Evolutionary conservation across 176 grass and related monocot genomes (phyloP), one percentile per base, ranked within the genome.

Genomic region (Oryza officinalis): DNA sequence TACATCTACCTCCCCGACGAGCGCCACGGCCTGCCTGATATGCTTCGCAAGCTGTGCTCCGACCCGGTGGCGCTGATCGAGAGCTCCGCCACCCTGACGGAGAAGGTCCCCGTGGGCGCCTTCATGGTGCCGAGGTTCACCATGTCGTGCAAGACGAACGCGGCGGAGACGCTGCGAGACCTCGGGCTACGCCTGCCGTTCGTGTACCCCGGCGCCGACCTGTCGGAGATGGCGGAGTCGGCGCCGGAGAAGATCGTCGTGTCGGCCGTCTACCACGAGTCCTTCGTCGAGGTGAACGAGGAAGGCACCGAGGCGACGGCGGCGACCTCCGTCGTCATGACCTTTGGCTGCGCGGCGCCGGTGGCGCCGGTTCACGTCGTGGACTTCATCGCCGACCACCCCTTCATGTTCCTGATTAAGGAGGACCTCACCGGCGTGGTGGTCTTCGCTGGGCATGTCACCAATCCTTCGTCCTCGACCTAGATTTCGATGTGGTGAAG

Each of bases 71-170:
- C 28, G 45, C 65, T 83, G 79, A 66, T 97, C 8, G 72, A 86
- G 60, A 10, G 2, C 33, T 64, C 82, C 49, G 22, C 1, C 11
- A 27, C 27, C 18, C 22, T 70, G 49, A 10, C 6, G 72, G 0
- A 1, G 20, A 17, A 41, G 30, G 74, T 90, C 38, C 46, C 80
- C 27, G 74, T 97, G 3, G 38, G 86, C 47, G 76, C 27, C 25
- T 88, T 97, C 70, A 65, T 46, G 67, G 50, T 94, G 15, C 89
- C 94, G 2, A 97, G 78, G 84, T 92, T 94, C 68, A 92, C 91
- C 74, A 37, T 97, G 27, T 81, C 85, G 46, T 80, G 12, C 28
- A 86, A 20, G 69, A 86, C 73, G 8, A 49, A 84, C 27, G 76
- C 82, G 67, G 79, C 85, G 20, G 47, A 30, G 66, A 10, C 69